Percentiles rank a stretch among this genome's conserved stretches.
These are phyloP conservation scores for Boletus sp. DNA, from an alignment of 768 basidiomycete genomes.

Conservation along the genomic window DNA sequence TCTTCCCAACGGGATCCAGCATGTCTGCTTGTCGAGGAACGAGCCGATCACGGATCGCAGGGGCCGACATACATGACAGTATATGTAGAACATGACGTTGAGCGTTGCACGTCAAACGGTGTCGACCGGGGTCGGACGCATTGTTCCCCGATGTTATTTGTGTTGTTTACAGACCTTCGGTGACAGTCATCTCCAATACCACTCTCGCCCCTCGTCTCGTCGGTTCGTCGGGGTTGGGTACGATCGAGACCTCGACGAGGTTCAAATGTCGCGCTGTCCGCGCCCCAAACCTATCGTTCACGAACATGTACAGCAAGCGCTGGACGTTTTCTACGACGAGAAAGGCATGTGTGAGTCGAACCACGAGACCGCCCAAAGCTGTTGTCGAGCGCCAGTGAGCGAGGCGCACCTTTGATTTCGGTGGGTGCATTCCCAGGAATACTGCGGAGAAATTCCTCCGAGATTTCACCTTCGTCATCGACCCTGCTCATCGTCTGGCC, in stretches of 20 bases:
- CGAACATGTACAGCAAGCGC: constrained; percentile 38
- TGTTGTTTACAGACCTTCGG: constrained; percentile 36
- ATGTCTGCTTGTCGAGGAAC: constrained; percentile 36
- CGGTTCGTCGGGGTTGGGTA: constrained; percentile 35
- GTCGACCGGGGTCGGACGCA: not conserved
- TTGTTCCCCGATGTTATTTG: not conserved
- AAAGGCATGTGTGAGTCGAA: not conserved
- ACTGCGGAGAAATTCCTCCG: not conserved
- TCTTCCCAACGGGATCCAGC: constrained; percentile 35
- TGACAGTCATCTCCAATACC: constrained; percentile 42
- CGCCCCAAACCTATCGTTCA: constrained; percentile 17
- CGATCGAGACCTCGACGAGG: constrained; percentile 39
- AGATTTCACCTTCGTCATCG: not conserved
- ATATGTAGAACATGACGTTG: not conserved
- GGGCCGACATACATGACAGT: not conserved
- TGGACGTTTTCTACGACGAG: constrained; percentile 31
- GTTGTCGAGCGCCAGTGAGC: not conserved
- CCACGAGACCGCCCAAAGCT: no score
- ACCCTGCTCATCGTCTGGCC: not conserved
- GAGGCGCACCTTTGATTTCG: constrained; percentile 20
- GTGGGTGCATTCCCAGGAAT: constrained; percentile 22
- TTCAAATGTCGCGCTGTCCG: constrained; percentile 12
- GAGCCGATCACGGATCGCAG: not conserved
- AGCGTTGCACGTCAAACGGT: not conserved
- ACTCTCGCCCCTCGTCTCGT: constrained; percentile 36